Evolutionary conservation across 2,329 filamentous ascomycete species (phyloP), one percentile per base, ranked within the genome.

Genomic region (Claviceps monticola): DNA sequence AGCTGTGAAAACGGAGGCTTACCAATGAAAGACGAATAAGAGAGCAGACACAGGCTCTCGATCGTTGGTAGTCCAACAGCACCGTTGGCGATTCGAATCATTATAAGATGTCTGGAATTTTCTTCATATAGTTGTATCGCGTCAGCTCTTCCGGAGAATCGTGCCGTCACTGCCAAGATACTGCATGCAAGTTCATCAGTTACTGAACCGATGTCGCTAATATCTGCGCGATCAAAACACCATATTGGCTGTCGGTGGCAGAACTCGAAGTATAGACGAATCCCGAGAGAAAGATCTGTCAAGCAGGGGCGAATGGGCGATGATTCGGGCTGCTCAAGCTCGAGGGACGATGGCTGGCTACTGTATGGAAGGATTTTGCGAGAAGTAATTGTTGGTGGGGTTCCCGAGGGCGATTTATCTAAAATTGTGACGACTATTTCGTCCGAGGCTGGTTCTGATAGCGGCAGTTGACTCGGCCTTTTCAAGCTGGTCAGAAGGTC

Each of bases 21-120:
- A 72, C 74, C 72, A 50, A 75, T 68, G 51, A 76, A 76, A 0
- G 68, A 71, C 2, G 71, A 73, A 46, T 73, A 75, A 0, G 73
- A 69, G 1, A 76, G 64, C 4, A 76, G 60, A 59, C 74, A 76
- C 7, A 76, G 56, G 55, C 72, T 74, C 55, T 76, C 73, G 3
- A 76, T 71, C 0, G 73, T 76, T 16, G 67, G 63, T 2, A 76
- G 60, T 49, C 72, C 70, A 2, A 76, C 74, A 0, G 71, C 69
- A 2, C 74, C 74, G 53, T 74, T 74, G 1, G 74, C 73, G 38
- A 76, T 70, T 19, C 73, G 71, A 5, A 74, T 65, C 73, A 75
- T 76, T 56, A 64, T 68, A 56, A 66, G 59, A 51, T 59, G 70
- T 61, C 61, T 70, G 42, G 67, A 73, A 61, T 63, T 67, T 48